Conservation (phyloP, 2,329 filamentous ascomycete genomes). For the Leptographium radiaticola region DNA sequence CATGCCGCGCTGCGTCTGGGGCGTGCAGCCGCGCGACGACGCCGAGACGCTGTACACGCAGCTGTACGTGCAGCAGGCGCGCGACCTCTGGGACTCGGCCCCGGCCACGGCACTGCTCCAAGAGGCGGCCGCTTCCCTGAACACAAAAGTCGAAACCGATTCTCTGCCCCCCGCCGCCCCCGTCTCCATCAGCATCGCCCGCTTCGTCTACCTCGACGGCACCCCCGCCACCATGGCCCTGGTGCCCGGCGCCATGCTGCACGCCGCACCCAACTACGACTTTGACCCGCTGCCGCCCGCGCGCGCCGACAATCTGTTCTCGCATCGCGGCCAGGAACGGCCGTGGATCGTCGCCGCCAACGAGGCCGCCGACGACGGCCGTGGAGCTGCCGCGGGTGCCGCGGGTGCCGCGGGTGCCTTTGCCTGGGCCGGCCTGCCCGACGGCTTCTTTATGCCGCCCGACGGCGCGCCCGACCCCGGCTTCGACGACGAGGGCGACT, state of each 20-base stretch:
- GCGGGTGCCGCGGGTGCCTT: background rate
- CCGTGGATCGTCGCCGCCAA: slow-evolving; percentile 25
- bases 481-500: slow-evolving; percentile 1
- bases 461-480: background rate
- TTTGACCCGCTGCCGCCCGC: slow-evolving; percentile 74
- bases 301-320: slow-evolving; percentile 39
- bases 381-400: background rate
- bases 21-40: slow-evolving; percentile 50
- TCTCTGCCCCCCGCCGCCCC: slow-evolving; percentile 25
- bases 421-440: background rate
- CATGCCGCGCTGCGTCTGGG: slow-evolving; percentile 73
- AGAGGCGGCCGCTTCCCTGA: slow-evolving; percentile 36
- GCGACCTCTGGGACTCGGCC: slow-evolving; percentile 76
- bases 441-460: background rate
- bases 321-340: slow-evolving; percentile 24
- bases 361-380: background rate
- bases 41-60: slow-evolving; percentile 58
- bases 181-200: slow-evolving; percentile 41
- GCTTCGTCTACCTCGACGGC: slow-evolving; percentile 70
- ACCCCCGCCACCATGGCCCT: slow-evolving; percentile 56
- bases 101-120: slow-evolving; percentile 56
- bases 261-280: slow-evolving; percentile 53
- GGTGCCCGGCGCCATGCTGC: slow-evolving; percentile 53
- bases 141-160: slow-evolving; percentile 17
- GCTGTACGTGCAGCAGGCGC: slow-evolving; percentile 63